phyloP scores from a whole-genome alignment of 1,284 basidiomycete genomes.

The Singerocomus rubriflavus region DNA sequence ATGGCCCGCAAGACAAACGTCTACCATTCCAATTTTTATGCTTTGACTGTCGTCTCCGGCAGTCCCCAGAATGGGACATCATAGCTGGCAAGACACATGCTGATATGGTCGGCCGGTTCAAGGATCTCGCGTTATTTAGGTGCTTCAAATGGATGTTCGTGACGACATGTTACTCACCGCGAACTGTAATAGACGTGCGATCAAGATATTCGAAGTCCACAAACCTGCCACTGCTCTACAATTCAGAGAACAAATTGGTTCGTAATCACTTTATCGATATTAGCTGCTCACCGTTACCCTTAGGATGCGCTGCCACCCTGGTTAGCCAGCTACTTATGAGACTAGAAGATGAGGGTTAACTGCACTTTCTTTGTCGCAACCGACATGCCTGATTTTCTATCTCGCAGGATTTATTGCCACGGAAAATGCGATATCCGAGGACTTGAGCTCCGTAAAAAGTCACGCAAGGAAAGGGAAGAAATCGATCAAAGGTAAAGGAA shows the following conservation, averaged over 20 bases:
- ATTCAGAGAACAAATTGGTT: slow-evolving; percentile 62
- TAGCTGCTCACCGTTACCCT: slow-evolving; percentile 6
- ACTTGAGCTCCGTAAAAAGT: slow-evolving; percentile 46
- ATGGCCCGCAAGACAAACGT: slow-evolving; percentile 52
- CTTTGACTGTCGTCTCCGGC: slow-evolving; percentile 66
- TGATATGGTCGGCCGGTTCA: slow-evolving; percentile 58
- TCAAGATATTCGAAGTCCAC: slow-evolving; percentile 61
- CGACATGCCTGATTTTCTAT: slow-evolving; percentile 6
- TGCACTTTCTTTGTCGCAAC: background rate
- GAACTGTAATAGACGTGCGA: slow-evolving; percentile 53
- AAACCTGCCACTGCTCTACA: slow-evolving; percentile 46
- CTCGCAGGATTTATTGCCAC: slow-evolving; percentile 58
- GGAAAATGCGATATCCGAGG: slow-evolving; percentile 47
- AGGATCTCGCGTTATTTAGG: slow-evolving; percentile 69
- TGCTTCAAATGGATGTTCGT: slow-evolving; percentile 21
- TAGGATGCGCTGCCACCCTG: slow-evolving; percentile 55
- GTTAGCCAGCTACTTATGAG: slow-evolving; percentile 63
- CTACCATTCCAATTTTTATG: slow-evolving; percentile 60
- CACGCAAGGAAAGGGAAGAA: slow-evolving; percentile 40
- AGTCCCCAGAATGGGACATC: slow-evolving; percentile 64
- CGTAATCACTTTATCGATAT: slow-evolving; percentile 17
- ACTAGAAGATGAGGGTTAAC: slow-evolving; percentile 64
- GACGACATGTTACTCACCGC: background rate
- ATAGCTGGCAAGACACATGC: slow-evolving; percentile 57
- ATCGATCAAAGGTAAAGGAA: slow-evolving; percentile 43